phyloP scores from a whole-genome alignment of 208 protist genomes.

The Crithidia brevicula region DNA sequence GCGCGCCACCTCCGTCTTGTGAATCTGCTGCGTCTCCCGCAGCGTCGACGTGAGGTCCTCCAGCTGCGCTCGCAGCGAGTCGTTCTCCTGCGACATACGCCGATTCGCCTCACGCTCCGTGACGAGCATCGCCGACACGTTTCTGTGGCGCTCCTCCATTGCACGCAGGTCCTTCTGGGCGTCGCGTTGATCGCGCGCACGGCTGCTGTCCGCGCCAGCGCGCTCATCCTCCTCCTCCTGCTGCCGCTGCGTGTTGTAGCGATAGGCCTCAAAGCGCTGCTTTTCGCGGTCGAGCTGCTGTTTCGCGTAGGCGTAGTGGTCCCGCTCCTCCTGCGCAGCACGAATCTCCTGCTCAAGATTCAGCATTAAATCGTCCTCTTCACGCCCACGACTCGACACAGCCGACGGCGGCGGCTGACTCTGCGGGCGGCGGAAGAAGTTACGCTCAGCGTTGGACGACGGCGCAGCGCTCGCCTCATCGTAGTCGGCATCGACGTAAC shows the following conservation, averaged over 20 bases:
- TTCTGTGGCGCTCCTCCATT: slow-evolving; percentile 80
- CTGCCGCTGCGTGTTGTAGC: slow-evolving; percentile 56
- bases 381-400: slow-evolving; percentile 17
- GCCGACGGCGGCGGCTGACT: slow-evolving; percentile 8
- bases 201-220: slow-evolving; percentile 46
- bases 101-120: slow-evolving; percentile 76
- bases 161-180: slow-evolving; percentile 67
- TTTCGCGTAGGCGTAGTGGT: slow-evolving; percentile 57
- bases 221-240: slow-evolving; percentile 79
- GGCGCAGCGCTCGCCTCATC: slow-evolving; percentile 33
- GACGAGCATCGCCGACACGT: slow-evolving; percentile 62
- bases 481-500: slow-evolving; percentile 39
- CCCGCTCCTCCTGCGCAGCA: slow-evolving; percentile 79
- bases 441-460: slow-evolving; percentile 30
- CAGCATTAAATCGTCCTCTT: slow-evolving; percentile 72
- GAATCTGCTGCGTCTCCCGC: slow-evolving; percentile 65
- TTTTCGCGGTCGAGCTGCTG: slow-evolving; percentile 79
- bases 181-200: slow-evolving; percentile 53
- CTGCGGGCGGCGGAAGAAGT: slow-evolving; percentile 60
- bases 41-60: slow-evolving; percentile 76
- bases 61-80: slow-evolving; percentile 75
- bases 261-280: slow-evolving; percentile 79
- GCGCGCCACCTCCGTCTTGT: slow-evolving; percentile 74
- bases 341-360: slow-evolving; percentile 80
- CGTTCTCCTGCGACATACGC: slow-evolving; percentile 77